These are phyloP conservation scores for Microcyclosporella mali DNA, from an alignment of 2,329 filamentous ascomycete species.

Conservation along the genomic window DNA sequence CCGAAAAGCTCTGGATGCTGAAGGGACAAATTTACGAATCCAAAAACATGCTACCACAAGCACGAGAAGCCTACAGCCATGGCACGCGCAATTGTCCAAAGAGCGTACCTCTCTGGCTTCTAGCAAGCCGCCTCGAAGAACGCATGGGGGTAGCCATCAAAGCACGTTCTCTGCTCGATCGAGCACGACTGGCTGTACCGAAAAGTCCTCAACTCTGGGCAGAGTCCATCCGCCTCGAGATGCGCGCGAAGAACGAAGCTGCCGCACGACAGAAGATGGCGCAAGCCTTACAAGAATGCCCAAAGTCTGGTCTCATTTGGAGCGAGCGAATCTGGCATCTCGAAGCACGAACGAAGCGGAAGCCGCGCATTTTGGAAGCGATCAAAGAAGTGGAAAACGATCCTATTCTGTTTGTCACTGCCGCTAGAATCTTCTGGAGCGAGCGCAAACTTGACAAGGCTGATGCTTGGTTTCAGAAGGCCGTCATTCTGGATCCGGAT, in stretches of 20 bases:
- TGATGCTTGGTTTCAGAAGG: constrained; percentile 95
- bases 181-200: constrained; percentile 79
- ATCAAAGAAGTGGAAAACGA: constrained; percentile 97
- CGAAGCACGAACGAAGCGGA: constrained; percentile 84
- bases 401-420: constrained; percentile 78
- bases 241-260: constrained; percentile 71
- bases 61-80: constrained; percentile 80
- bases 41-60: constrained; percentile 70
- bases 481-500: constrained; percentile 79
- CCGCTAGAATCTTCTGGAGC: constrained; percentile 92
- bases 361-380: constrained; percentile 82
- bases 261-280: constrained; percentile 93
- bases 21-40: constrained; percentile 96
- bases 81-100: constrained; percentile 82
- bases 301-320: constrained; percentile 82
- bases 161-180: constrained; percentile 86
- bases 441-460: constrained; percentile 91
- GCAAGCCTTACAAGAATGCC: constrained; percentile 83
- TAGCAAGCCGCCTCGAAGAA: constrained; percentile 85
- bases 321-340: constrained; percentile 93
- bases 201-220: constrained; percentile 82
- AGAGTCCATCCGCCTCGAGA: constrained; percentile 89
- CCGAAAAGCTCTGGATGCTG: constrained; percentile 93
- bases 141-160: constrained; percentile 77
- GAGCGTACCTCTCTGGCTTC: constrained; percentile 81